Conservation (phyloP, 345 rosid species). For the Melastoma malabathricum region DNA sequence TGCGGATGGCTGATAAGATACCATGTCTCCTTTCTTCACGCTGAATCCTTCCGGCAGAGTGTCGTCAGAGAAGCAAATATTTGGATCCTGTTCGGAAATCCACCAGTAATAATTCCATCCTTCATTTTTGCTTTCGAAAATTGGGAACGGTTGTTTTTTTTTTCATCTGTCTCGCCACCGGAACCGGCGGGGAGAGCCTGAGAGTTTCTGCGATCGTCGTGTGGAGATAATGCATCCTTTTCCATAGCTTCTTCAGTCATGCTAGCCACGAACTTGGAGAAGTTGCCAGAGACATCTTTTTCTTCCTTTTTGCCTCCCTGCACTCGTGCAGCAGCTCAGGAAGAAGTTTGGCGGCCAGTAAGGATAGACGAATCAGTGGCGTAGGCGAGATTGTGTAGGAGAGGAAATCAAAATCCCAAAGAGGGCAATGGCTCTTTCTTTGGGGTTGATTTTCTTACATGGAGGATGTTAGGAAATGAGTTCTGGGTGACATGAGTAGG, state of each 20-base stretch:
- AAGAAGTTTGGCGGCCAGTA: no score
- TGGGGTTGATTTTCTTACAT: no score
- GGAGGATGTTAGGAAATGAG: no score
- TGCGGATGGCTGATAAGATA: constrained; percentile 46
- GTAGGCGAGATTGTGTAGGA: no score
- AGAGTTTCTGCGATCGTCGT: constrained; percentile 70
- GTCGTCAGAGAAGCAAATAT: constrained; percentile 53
- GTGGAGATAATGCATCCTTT: constrained; percentile 67
- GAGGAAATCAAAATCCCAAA: no score
- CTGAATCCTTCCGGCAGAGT: constrained; percentile 53
- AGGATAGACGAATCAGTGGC: no score
- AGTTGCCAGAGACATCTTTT: constrained; percentile 5
- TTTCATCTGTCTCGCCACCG: constrained; percentile 24
- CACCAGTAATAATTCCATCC: neutral
- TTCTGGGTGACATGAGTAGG: no score
- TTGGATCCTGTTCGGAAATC: constrained; percentile 23
- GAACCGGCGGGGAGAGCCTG: constrained; percentile 56
- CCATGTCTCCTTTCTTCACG: constrained; percentile 47
- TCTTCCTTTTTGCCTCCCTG: no score
- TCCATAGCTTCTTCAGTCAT: constrained; percentile 32
- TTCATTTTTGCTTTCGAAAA: neutral
- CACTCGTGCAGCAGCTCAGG: no score
- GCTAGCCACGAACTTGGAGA: constrained; percentile 24
- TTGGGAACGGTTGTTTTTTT: neutral
- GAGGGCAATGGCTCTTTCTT: no score